phyloP scores from a whole-genome alignment of 2,329 filamentous ascomycete species.

The Apiospora arundinis region DNA sequence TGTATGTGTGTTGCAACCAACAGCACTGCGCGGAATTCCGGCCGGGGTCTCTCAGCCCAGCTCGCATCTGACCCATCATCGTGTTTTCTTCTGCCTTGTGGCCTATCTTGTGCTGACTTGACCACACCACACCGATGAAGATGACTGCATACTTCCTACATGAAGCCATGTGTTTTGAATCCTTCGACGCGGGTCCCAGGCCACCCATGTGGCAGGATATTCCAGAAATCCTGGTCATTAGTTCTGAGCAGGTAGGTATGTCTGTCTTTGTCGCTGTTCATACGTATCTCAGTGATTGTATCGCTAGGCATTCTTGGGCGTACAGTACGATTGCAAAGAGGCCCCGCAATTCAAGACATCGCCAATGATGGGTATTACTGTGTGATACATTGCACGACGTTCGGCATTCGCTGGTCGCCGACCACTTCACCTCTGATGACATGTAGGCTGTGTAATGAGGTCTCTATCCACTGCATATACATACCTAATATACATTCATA shows the following conservation, averaged over 20 bases:
- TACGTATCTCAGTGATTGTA: neutral
- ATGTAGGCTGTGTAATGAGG: neutral
- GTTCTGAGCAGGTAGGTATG: neutral
- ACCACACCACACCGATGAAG: neutral
- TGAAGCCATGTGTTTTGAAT: conserved; percentile 14
- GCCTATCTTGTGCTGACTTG: neutral
- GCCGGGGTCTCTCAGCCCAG: neutral
- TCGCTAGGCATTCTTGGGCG: neutral
- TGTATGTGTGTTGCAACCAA: neutral
- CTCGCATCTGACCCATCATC: neutral
- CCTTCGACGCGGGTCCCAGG: conserved; percentile 5
- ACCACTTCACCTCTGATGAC: neutral
- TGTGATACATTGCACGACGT: conserved; percentile 6
- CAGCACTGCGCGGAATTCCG: neutral
- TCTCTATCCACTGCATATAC: neutral
- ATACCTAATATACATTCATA: neutral
- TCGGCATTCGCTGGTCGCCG: conserved; percentile 14
- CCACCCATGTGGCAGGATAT: neutral
- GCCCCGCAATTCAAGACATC: neutral
- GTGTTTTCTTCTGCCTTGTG: neutral
- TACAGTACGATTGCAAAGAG: neutral
- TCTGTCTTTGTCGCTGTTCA: too few relatives aligned
- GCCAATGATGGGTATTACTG: neutral
- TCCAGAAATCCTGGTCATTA: conserved; percentile 10
- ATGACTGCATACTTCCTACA: neutral